Conservation (phyloP, 495 filamentous ascomycete genomes). For the Geopyxis carbonaria region DNA sequence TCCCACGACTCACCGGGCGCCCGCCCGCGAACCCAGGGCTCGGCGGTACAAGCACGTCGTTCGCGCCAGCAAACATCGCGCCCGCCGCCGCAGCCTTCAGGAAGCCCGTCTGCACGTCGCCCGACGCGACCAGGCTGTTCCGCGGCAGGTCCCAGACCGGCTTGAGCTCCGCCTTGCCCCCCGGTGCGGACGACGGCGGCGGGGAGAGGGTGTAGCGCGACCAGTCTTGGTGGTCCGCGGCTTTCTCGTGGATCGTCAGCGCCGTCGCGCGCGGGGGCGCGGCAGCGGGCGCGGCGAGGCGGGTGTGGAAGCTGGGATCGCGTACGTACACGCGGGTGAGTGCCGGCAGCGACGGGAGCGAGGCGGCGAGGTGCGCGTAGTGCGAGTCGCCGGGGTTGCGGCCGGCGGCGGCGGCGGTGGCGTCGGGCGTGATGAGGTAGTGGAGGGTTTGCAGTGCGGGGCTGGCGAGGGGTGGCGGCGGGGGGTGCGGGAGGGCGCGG, state of each 20-base stretch:
- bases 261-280: conserved; percentile 20
- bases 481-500: conserved; percentile 27
- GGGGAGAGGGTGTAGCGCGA: conserved; percentile 9
- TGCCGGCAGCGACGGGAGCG: conserved; percentile 55
- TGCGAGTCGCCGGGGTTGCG: conserved; percentile 50
- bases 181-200: neutral
- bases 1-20: neutral
- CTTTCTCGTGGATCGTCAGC: conserved; percentile 14
- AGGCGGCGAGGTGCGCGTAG: conserved; percentile 72
- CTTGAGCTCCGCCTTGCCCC: conserved; percentile 13
- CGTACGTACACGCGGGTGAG: conserved; percentile 69
- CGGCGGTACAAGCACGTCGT: conserved; percentile 1
- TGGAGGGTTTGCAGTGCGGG: conserved; percentile 49
- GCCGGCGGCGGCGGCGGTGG: conserved; percentile 37
- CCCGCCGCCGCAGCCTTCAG: conserved; percentile 3
- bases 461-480: conserved; percentile 48
- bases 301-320: conserved; percentile 61
- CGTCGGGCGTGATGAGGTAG: conserved; percentile 60
- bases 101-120: conserved; percentile 1
- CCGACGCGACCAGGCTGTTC: conserved; percentile 7
- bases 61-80: too few species aligned
- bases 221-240: conserved; percentile 20
- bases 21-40: conserved; percentile 1
- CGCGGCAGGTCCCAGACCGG: conserved; percentile 14
- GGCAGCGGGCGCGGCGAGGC: conserved; percentile 25